Conservation (phyloP, 148 eudicot genomes). For the Spergularia marina region DNA sequence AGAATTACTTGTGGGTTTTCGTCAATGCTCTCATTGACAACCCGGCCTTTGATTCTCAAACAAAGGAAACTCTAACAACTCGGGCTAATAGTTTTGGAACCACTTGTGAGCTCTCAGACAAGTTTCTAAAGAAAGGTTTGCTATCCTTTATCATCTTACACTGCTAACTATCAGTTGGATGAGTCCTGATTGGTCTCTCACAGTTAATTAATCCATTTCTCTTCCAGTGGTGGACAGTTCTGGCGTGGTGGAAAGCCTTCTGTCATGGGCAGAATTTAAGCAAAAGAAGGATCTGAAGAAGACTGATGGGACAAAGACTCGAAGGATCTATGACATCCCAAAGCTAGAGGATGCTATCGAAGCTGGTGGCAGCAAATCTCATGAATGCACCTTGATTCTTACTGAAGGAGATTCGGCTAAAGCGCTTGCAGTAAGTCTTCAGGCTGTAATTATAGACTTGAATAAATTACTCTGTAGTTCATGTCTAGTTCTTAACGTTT, state of each 20-base stretch:
- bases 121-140: conserved; percentile 81
- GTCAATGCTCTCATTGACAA: conserved; percentile 97
- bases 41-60: conserved; percentile 98
- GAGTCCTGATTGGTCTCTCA: not conserved
- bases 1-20: conserved; percentile 84
- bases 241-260: conserved; percentile 61
- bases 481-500: not conserved
- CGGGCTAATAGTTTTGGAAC: conserved; percentile 80
- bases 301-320: conserved; percentile 76
- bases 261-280: conserved; percentile 79
- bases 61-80: conserved; percentile 87
- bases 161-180: not conserved
- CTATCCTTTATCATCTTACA: not conserved
- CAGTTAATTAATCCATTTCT: not conserved
- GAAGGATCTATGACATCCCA: conserved; percentile 47
- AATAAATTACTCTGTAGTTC: too few relatives aligned
- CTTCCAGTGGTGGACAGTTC: conserved; percentile 40
- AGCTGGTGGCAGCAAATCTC: conserved; percentile 69
- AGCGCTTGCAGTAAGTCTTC: conserved; percentile 79
- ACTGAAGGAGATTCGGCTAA: conserved; percentile 99
- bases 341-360: conserved; percentile 85
- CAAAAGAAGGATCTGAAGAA: conserved; percentile 69
- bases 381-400: conserved; percentile 77
- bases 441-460: not conserved
- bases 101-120: conserved; percentile 59